These are phyloP conservation scores for Lyophyllum decastes DNA, from an alignment of 768 basidiomycete species.

Conservation along the genomic window DNA sequence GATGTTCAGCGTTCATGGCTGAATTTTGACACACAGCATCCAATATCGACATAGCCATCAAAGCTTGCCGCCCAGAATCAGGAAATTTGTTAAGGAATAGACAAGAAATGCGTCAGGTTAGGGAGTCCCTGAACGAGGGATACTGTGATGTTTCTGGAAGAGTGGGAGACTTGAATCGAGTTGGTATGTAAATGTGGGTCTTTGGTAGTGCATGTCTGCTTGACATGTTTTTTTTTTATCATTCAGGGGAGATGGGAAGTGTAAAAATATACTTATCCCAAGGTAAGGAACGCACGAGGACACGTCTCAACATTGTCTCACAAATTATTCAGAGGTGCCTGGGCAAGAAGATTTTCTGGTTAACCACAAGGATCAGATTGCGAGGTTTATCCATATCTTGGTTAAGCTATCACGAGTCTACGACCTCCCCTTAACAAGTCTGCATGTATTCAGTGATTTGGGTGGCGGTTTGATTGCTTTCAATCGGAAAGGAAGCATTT, in stretches of 20 bases:
- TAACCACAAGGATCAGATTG: conserved; percentile 55
- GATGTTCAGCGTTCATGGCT: not conserved
- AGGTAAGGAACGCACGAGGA: conserved; percentile 40
- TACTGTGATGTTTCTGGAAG: conserved; percentile 81
- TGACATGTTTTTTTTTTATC: conserved; percentile 5
- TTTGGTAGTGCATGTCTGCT: not conserved
- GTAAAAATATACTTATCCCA: conserved; percentile 65
- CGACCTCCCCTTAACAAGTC: conserved; percentile 64
- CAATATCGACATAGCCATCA: conserved; percentile 73
- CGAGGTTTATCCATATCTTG: conserved; percentile 75
- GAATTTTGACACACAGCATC: conserved; percentile 37
- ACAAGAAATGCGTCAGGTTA: conserved; percentile 69
- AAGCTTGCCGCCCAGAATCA: conserved; percentile 71
- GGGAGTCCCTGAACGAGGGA: conserved; percentile 75
- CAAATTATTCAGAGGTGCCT: conserved; percentile 50
- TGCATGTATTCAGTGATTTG: conserved; percentile 88
- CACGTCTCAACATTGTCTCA: not conserved
- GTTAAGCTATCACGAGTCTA: conserved; percentile 70
- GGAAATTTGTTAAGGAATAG: conserved; percentile 61
- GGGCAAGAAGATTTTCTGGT: conserved; percentile 49
- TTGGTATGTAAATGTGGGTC: conserved; percentile 45
- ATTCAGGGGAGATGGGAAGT: conserved; percentile 57
- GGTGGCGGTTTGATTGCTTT: conserved; percentile 88
- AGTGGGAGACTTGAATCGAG: conserved; percentile 55
- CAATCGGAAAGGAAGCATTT: conserved; percentile 86